Percentiles rank a stretch among this genome's conserved stretches.
phyloP scores from a whole-genome alignment of 1,284 basidiomycete species.

The Leccinum pachyderme region DNA sequence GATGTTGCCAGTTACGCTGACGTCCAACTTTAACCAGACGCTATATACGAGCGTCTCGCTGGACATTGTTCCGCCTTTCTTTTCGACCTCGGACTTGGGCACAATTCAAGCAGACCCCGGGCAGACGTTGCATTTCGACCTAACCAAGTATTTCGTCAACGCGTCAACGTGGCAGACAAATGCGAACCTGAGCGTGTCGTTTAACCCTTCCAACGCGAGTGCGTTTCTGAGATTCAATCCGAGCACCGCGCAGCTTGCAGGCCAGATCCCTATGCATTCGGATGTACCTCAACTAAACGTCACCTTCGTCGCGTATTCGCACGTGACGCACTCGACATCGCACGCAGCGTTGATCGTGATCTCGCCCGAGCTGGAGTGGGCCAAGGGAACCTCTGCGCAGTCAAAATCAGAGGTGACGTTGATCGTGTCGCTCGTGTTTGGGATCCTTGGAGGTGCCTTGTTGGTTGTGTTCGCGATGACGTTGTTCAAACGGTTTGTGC shows the following conservation, averaged over 20 bases:
- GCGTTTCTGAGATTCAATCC: conserved; percentile 52
- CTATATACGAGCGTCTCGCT: conserved; percentile 61
- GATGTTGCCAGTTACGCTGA: conserved; percentile 60
- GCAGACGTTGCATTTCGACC: conserved; percentile 45
- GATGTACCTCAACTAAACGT: conserved; percentile 41
- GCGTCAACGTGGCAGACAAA: conserved; percentile 34
- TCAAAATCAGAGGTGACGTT: conserved; percentile 51
- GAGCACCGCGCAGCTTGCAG: conserved; percentile 44
- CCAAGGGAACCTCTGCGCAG: conserved; percentile 35
- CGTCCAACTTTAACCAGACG: conserved; percentile 64
- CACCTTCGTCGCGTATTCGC: conserved; percentile 65
- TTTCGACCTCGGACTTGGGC: conserved; percentile 56
- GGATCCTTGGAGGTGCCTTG: conserved; percentile 57
- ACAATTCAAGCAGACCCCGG: conserved; percentile 50
- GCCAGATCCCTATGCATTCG: conserved; percentile 49
- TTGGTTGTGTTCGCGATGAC: conserved; percentile 56
- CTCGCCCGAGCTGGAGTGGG: conserved; percentile 37
- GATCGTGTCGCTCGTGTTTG: conserved; percentile 61
- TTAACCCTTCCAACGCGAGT: conserved; percentile 46
- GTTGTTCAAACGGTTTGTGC: conserved; percentile 50
- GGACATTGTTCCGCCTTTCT: conserved; percentile 66
- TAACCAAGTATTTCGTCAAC: conserved; percentile 55
- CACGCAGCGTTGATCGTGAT: conserved; percentile 58
- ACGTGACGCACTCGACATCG: conserved; percentile 67
- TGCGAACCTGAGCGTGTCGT: conserved; percentile 51